Percentiles rank a stretch among this genome's conserved stretches.
These are phyloP conservation scores for Arctostaphylos glauca DNA, from an alignment of 148 eudicot species.

Conservation along the genomic window DNA sequence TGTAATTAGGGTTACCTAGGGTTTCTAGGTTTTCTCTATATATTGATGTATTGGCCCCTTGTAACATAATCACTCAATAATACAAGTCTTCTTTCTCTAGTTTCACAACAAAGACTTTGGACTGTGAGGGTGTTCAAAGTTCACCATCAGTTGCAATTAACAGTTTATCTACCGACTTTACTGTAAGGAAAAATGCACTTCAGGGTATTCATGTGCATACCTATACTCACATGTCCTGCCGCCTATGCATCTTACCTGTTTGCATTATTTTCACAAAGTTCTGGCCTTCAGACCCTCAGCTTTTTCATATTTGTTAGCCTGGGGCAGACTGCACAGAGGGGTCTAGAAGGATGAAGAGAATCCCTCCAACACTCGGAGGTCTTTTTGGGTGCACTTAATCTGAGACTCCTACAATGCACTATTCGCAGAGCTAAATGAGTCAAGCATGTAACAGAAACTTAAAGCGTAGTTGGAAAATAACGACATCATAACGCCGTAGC, in stretches of 20 bases:
- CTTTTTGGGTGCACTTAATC: neutral
- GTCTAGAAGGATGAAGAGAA: neutral
- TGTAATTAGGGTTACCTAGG: too few species aligned
- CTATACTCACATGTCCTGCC: too few species aligned
- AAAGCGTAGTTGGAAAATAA: neutral
- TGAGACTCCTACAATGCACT: neutral
- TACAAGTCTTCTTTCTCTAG: too few species aligned
- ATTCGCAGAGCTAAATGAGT: neutral
- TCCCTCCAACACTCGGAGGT: neutral
- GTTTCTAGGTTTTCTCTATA: too few species aligned
- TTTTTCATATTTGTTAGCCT: neutral
- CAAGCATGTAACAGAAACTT: neutral
- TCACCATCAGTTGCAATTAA: too few species aligned
- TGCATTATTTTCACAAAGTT: neutral
- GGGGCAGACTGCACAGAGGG: neutral
- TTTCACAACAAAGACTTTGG: too few species aligned
- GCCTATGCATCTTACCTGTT: neutral
- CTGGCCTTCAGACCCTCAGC: neutral
- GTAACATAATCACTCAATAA: too few species aligned
- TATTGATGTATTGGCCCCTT: too few species aligned
- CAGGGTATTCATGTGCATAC: too few species aligned
- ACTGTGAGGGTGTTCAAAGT: too few species aligned
- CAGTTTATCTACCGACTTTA: too few species aligned
- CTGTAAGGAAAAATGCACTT: too few species aligned
- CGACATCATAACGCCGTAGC: neutral